Evolutionary conservation across 2,329 filamentous ascomycete genomes (phyloP).

Genomic region (Colletotrichum agaves): DNA sequence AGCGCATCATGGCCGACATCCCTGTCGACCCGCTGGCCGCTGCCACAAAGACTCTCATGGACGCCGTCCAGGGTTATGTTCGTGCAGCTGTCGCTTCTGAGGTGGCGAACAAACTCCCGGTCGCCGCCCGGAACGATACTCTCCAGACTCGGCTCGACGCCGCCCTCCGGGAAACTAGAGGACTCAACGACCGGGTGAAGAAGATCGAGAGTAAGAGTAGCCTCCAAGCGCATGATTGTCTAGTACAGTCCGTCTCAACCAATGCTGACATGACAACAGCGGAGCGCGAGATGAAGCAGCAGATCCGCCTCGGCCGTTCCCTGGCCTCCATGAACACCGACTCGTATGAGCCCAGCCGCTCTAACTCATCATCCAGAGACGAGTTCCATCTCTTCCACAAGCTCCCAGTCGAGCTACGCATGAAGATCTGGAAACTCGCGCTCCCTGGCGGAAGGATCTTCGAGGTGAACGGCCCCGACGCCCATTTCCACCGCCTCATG

Average conservation of each 20-base stretch:
- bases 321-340: background rate
- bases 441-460: slow-evolving; percentile 34
- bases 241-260: background rate
- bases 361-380: slow-evolving; percentile 10
- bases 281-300: slow-evolving; percentile 15
- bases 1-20: slow-evolving; percentile 23
- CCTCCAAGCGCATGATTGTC: slow-evolving; percentile 8
- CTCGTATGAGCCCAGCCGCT: background rate
- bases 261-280: slow-evolving; percentile 19
- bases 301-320: slow-evolving; percentile 9
- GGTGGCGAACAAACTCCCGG: background rate
- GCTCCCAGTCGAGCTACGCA: slow-evolving; percentile 36
- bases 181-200: slow-evolving; percentile 22
- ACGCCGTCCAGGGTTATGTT: slow-evolving; percentile 26
- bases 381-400: slow-evolving; percentile 29
- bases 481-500: slow-evolving; percentile 28
- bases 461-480: slow-evolving; percentile 21
- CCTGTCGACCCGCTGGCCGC: slow-evolving; percentile 25
- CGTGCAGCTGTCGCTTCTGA: slow-evolving; percentile 22
- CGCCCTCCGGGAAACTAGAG: slow-evolving; percentile 17
- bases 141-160: slow-evolving; percentile 21
- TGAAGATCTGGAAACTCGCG: slow-evolving; percentile 38
- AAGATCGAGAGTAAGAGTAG: slow-evolving; percentile 33
- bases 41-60: slow-evolving; percentile 18
- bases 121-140: background rate